Evolutionary conservation across 352 stramenopile species (phyloP).

Genomic region (Phytophthora hybrid): DNA sequence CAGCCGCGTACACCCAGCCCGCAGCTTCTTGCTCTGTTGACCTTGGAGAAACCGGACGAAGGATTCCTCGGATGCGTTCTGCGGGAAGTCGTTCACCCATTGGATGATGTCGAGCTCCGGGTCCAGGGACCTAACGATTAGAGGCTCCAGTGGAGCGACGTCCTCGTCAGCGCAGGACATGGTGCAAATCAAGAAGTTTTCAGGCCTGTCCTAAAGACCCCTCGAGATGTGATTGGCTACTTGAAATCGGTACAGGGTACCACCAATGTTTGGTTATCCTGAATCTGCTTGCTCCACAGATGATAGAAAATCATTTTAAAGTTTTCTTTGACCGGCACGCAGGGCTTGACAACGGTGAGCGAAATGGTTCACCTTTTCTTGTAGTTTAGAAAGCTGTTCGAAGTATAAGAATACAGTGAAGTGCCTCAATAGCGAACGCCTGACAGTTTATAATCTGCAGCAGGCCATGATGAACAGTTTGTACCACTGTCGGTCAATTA

Average conservation of each 20-base stretch:
- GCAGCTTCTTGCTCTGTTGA: slow-evolving; percentile 18
- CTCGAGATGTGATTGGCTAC: neutral
- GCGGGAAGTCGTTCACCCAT: slow-evolving; percentile 10
- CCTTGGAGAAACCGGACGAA: neutral
- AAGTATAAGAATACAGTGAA: no score
- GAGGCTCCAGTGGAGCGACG: neutral
- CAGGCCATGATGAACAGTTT: no score
- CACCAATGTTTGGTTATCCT: neutral
- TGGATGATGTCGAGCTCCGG: neutral
- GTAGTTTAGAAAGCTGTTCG: no score
- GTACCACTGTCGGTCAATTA: no score
- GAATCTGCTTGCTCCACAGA: no score
- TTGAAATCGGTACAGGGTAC: neutral
- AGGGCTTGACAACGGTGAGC: no score
- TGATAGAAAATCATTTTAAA: no score
- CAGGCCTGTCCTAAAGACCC: neutral
- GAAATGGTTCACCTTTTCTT: no score
- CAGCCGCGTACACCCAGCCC: slow-evolving; percentile 17
- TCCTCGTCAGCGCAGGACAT: slow-evolving; percentile 2
- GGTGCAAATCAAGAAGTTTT: neutral
- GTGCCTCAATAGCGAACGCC: no score
- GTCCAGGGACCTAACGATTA: neutral
- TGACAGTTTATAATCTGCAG: no score
- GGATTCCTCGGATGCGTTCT: slow-evolving; percentile 17
- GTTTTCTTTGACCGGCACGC: no score